Percentiles rank a stretch among this genome's conserved stretches.
Conservation (phyloP, 116 monocot species). For the Posidonia oceanica region DNA sequence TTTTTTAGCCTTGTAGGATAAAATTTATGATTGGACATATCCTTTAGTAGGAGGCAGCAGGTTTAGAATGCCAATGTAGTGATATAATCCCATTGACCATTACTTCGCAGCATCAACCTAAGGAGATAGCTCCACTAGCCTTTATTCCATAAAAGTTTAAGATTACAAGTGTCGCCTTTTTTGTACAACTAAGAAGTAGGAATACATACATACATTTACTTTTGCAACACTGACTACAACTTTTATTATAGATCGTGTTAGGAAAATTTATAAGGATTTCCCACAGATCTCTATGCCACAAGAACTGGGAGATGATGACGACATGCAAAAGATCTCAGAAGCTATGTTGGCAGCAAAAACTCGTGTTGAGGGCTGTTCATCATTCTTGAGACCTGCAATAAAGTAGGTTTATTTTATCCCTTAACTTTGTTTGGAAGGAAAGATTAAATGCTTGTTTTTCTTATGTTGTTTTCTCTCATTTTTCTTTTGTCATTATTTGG, state of each 20-base stretch:
- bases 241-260: constrained; percentile 49
- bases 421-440: background rate
- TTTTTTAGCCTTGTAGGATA: too few relatives aligned
- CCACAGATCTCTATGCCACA: constrained; percentile 77
- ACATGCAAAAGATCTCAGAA: constrained; percentile 79
- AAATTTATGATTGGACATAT: too few relatives aligned
- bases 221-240: constrained; percentile 1
- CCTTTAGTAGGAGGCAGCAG: too few relatives aligned
- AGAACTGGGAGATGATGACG: constrained; percentile 50
- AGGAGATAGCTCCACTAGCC: too few relatives aligned
- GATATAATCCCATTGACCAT: too few relatives aligned
- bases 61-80: too few relatives aligned
- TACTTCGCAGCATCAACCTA: too few relatives aligned
- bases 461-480: background rate
- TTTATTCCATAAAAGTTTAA: background rate
- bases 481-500: background rate
- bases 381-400: constrained; percentile 78
- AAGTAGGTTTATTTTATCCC: constrained; percentile 38
- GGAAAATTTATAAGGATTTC: constrained; percentile 68
- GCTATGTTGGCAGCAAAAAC: constrained; percentile 67
- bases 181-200: background rate
- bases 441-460: background rate
- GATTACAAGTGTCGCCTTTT: background rate
- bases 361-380: constrained; percentile 78
- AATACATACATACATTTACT: background rate